Conservation (phyloP, 2,329 filamentous ascomycete species). For the Pseudofabraea citricarpa region DNA sequence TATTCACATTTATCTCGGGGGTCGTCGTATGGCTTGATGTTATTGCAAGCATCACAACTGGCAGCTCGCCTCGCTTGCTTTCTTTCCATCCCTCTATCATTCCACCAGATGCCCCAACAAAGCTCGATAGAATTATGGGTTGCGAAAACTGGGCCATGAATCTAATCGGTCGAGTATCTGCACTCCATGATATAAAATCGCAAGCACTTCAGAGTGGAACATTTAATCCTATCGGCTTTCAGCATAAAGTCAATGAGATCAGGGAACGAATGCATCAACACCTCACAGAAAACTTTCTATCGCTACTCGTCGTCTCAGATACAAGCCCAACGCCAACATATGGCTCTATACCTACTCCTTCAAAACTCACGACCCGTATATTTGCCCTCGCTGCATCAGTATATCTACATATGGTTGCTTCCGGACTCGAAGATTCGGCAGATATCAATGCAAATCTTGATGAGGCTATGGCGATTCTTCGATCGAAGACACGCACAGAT, state of each 20-base stretch:
- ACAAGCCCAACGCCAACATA: background rate
- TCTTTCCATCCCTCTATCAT: constrained; percentile 37
- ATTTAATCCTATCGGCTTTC: constrained; percentile 10
- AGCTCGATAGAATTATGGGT: constrained; percentile 47
- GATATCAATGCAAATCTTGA: no score
- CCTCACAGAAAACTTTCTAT: constrained; percentile 11
- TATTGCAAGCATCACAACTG: constrained; percentile 42
- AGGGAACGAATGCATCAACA: constrained; percentile 15
- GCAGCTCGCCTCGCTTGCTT: constrained; percentile 35
- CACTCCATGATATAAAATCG: constrained; percentile 52
- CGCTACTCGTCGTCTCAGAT: constrained; percentile 10
- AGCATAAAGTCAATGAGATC: constrained; percentile 11
- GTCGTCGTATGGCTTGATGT: constrained; percentile 45
- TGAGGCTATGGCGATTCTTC: no score
- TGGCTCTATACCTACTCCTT: constrained; percentile 4
- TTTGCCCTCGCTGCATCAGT: constrained; percentile 17
- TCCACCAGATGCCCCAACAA: constrained; percentile 27
- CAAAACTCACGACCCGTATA: constrained; percentile 14
- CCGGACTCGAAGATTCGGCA: no score
- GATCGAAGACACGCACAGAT: no score
- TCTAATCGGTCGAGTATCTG: constrained; percentile 47
- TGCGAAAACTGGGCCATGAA: constrained; percentile 53
- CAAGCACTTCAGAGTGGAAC: constrained; percentile 29
- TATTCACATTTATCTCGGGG: constrained; percentile 42
- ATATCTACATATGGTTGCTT: constrained; percentile 24